A percentile compares a stretch with the other conserved stretches of the same genome.
Evolutionary conservation across 495 filamentous ascomycete genomes (phyloP).

Genomic region (Stereocaulon alpinum): DNA sequence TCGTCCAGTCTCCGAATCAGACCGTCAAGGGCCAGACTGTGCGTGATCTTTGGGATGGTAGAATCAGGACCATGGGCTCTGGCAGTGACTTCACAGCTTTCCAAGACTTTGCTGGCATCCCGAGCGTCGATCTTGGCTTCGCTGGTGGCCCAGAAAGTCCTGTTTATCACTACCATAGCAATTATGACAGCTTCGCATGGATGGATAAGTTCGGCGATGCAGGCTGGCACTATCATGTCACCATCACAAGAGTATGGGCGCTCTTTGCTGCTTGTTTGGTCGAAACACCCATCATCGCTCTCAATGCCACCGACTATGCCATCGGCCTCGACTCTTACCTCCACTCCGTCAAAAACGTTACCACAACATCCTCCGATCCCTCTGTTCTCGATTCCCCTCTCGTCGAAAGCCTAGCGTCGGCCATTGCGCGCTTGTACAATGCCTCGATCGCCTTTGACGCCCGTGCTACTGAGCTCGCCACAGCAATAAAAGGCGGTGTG

Average conservation of each 20-base stretch:
- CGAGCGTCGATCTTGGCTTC: slow-evolving; percentile 55
- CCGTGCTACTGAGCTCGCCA: slow-evolving; percentile 40
- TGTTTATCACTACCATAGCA: slow-evolving; percentile 69
- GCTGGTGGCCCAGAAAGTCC: slow-evolving; percentile 31
- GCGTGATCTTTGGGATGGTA: slow-evolving; percentile 46
- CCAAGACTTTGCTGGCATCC: slow-evolving; percentile 61
- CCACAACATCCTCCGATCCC: slow-evolving; percentile 23
- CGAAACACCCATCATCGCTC: slow-evolving; percentile 37
- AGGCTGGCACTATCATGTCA: slow-evolving; percentile 49
- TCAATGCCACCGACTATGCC: slow-evolving; percentile 42
- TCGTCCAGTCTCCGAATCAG: slow-evolving; percentile 71
- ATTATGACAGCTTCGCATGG: slow-evolving; percentile 68
- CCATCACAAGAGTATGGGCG: slow-evolving; percentile 49
- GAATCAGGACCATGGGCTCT: slow-evolving; percentile 58
- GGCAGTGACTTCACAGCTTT: slow-evolving; percentile 70
- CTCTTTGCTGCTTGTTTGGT: slow-evolving; percentile 37
- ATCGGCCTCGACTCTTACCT: slow-evolving; percentile 39
- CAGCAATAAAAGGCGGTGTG: slow-evolving; percentile 39
- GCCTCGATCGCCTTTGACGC: slow-evolving; percentile 44
- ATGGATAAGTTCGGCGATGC: slow-evolving; percentile 61
- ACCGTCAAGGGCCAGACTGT: slow-evolving; percentile 56
- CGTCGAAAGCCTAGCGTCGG: slow-evolving; percentile 35
- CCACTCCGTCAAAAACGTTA: slow-evolving; percentile 41
- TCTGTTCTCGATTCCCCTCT: slow-evolving; percentile 26
- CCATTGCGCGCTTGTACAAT: slow-evolving; percentile 38